Conservation (phyloP, 1,139 yeast genomes). For the Debaryomycetaceae sp. region DNA sequence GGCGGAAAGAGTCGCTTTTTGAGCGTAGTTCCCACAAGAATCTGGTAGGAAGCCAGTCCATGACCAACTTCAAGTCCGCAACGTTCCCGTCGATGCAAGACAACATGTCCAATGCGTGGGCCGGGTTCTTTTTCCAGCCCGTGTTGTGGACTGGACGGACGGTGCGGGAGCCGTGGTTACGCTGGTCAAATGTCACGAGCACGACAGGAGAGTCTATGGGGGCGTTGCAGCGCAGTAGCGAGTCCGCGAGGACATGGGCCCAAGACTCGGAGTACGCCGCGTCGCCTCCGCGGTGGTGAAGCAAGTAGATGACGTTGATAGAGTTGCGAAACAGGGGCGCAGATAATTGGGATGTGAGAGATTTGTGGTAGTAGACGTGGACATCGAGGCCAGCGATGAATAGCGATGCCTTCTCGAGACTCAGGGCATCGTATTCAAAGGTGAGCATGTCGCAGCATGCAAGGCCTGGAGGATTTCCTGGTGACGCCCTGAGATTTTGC, state of each 20-base stretch:
- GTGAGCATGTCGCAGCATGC: conserved; percentile 7
- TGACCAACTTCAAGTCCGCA: conserved; percentile 35
- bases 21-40: no score
- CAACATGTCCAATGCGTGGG: conserved; percentile 46
- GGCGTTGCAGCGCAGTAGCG: no score
- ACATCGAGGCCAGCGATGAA: conserved; percentile 24
- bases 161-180: conserved; percentile 50
- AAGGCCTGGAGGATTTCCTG: no score
- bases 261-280: conserved; percentile 20
- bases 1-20: no score
- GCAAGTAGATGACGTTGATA: conserved; percentile 25
- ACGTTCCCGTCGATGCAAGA: conserved; percentile 42
- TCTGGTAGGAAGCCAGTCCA: conserved; percentile 35
- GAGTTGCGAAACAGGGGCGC: no score
- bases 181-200: conserved; percentile 44
- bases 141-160: conserved; percentile 24
- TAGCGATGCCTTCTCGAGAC: conserved; percentile 13
- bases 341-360: no score
- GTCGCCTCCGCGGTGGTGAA: conserved; percentile 27
- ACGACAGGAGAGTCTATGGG: no score
- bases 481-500: no score
- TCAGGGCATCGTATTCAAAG: conserved; percentile 12
- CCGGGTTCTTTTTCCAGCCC: conserved; percentile 39
- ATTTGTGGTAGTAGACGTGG: conserved; percentile 25
- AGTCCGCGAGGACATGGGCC: no score